phyloP scores from a whole-genome alignment of 768 basidiomycete species.

The Russula vinacea region DNA sequence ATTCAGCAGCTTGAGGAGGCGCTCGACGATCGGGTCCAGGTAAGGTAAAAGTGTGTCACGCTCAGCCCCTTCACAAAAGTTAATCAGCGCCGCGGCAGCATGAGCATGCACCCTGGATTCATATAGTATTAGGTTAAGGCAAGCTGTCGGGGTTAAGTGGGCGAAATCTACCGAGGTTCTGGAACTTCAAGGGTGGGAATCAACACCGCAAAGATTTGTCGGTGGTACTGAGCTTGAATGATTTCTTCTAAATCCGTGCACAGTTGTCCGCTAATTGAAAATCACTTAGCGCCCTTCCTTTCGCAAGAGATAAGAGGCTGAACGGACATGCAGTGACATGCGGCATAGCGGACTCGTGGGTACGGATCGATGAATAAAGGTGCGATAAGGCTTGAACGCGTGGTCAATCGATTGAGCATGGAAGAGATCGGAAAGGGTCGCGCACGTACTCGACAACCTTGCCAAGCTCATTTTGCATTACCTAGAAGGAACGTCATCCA shows the following conservation, averaged over 20 bases:
- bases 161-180: constrained; percentile 56
- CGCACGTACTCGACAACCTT: constrained; percentile 72
- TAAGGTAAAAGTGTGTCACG: constrained; percentile 69
- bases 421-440: background rate
- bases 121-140: background rate
- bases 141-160: background rate
- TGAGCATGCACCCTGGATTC: constrained; percentile 72
- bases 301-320: background rate
- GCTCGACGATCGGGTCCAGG: constrained; percentile 75
- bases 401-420: background rate
- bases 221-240: constrained; percentile 69
- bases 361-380: constrained; percentile 78
- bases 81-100: constrained; percentile 83
- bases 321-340: constrained; percentile 80
- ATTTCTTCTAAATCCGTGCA: constrained; percentile 86
- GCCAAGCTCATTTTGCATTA: constrained; percentile 77
- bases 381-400: constrained; percentile 54
- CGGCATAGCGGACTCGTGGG: constrained; percentile 69
- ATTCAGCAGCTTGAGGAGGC: constrained; percentile 63
- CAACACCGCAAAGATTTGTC: constrained; percentile 63
- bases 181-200: constrained; percentile 73
- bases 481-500: constrained; percentile 38
- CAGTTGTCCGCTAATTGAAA: constrained; percentile 64
- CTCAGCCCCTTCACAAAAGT: constrained; percentile 86
- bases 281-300: constrained; percentile 1